Evolutionary conservation across 345 rosid genomes (phyloP), one percentile per base, ranked within the genome.

Genomic region (Eucalyptus shirleyi): DNA sequence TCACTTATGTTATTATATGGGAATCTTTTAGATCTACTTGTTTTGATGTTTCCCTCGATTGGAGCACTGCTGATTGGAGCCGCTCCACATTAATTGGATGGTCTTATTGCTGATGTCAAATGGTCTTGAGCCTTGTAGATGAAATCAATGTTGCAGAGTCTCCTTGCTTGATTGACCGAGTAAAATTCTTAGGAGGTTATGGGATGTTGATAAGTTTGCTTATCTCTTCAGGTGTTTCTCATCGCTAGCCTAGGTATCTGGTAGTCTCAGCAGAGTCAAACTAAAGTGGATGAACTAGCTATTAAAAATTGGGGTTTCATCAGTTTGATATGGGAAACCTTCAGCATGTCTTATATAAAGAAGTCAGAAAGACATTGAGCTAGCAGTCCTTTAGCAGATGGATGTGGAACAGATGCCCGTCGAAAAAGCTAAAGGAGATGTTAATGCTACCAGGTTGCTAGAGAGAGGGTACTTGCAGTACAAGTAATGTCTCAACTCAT

Each of bases 1-100:
- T 88, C 91, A 50, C 89, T 92, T 87, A 91, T 92, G 89, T 93
- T 88, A 37, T 91, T 90, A 42, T 88, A 86, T 44, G 87, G 91
- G 93, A 90, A 87, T 88, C 87, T 90, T 91, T 86, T 92, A 90
- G 81, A 85, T 92, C 89, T 93, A 80, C 93, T 94, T 95, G 89
- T 94, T 95, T 92, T 93, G 95, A 92, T 93, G 94, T 91, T 91
- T 89, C 89, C 93, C 89, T 93, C 94, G 88, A 89, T 93, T 93
- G 97, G 94, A 92, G 97, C 92, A 86, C 85, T 92, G 95, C 93
- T 96, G 92, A 90, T 49, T 91, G 97, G 94, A 94, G 98, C 93
- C 91, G 91, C 93, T 93, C 94, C 88, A 91, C 86, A 89, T 92
- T 90, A 49, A 81, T 69, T 93, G 94, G 93, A 91, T 88, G 91